Evolutionary conservation across 306 rosid species (phyloP).

Genomic region (Dryas octopetala): DNA sequence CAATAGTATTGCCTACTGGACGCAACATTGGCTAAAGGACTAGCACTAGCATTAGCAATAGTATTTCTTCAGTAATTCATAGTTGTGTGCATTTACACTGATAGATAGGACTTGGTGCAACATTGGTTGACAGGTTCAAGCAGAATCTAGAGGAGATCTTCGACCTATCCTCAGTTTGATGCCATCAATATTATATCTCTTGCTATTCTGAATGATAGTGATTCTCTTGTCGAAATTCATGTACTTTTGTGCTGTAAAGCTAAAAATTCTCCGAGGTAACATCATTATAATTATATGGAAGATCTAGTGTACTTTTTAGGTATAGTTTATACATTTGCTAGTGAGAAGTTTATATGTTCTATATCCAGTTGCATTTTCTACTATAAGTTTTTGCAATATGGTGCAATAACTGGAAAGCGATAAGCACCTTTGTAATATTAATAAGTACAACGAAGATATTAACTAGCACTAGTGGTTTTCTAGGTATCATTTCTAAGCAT

Average conservation of each 20-base stretch:
- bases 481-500: neutral
- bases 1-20: neutral
- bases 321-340: neutral
- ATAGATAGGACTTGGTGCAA: neutral
- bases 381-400: neutral
- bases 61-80: neutral
- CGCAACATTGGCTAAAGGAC: too few species aligned
- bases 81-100: neutral
- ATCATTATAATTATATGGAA: constrained; percentile 14
- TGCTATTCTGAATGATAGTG: constrained; percentile 65
- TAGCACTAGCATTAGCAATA: too few species aligned
- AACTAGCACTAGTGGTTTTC: neutral
- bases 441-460: neutral
- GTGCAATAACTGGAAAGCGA: constrained; percentile 1
- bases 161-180: constrained; percentile 83
- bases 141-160: constrained; percentile 86
- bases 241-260: constrained; percentile 58
- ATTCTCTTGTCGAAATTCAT: constrained; percentile 48
- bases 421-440: neutral
- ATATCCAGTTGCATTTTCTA: neutral
- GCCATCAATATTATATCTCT: constrained; percentile 65
- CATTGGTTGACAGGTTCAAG: constrained; percentile 61
- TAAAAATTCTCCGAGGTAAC: constrained; percentile 59
- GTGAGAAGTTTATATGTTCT: neutral
- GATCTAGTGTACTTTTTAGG: constrained; percentile 3